phyloP scores from a whole-genome alignment of 768 basidiomycete genomes.

The Hygrocybe coccinea region DNA sequence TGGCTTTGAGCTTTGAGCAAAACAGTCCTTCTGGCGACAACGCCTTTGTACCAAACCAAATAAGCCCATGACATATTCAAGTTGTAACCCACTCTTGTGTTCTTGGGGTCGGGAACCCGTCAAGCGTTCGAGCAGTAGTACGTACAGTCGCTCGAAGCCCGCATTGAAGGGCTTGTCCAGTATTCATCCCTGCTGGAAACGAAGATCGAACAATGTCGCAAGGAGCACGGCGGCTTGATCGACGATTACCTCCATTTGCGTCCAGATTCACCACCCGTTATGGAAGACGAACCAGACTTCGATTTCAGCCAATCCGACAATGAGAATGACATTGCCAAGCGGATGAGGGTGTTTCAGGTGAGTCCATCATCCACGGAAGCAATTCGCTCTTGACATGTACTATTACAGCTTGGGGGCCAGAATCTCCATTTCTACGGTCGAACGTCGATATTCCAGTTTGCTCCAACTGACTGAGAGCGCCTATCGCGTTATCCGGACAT shows the following conservation, averaged over 20 bases:
- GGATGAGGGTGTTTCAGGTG: conserved; percentile 28
- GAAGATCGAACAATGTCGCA: conserved; percentile 37
- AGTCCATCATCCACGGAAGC: not conserved
- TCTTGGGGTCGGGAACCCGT: conserved; percentile 40
- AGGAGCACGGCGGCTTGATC: conserved; percentile 32
- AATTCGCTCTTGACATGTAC: not conserved
- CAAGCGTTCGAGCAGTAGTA: conserved; percentile 40
- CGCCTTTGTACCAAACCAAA: too few relatives aligned
- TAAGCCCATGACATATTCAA: too few relatives aligned
- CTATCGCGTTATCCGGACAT: conserved; percentile 38
- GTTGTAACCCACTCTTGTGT: too few relatives aligned
- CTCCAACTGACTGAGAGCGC: conserved; percentile 20
- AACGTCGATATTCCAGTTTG: conserved; percentile 42
- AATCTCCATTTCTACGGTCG: conserved; percentile 39
- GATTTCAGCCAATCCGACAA: conserved; percentile 19
- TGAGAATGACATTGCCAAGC: conserved; percentile 31
- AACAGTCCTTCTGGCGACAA: too few relatives aligned
- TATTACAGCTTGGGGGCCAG: conserved; percentile 35
- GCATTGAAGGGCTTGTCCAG: conserved; percentile 17
- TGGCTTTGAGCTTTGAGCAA: too few relatives aligned
- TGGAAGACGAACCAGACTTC: conserved; percentile 18
- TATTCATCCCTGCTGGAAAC: conserved; percentile 35
- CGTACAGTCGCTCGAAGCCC: conserved; percentile 36
- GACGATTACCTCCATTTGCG: conserved; percentile 30
- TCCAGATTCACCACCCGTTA: conserved; percentile 22